Evolutionary conservation across 305 asterid genomes (phyloP), one percentile per base, ranked within the genome.

Genomic region (Fraxinus latifolia): DNA sequence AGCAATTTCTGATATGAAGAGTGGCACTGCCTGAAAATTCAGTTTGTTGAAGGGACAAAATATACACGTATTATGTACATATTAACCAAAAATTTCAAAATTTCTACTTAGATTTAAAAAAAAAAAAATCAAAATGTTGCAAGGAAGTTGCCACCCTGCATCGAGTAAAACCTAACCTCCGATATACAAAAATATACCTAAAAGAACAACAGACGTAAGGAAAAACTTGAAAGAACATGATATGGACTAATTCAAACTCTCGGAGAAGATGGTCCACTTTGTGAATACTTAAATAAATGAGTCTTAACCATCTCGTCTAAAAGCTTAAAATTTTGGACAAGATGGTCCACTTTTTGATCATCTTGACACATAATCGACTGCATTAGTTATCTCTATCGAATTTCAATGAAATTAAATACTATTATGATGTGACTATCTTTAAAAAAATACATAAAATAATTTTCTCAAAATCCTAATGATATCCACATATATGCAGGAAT

Each of bases 1-100:
- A 11, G 89, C 89, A 19, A 86, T 81, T 21, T 86, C 87, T 32
- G 85, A 80, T 78, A 86, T 80, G 80, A 86, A 86, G 14, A 86
- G 31, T 12, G 88, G 86, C 60, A 86, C 86, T 7, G 86, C 86
- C 84, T 79, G 83, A 4, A 6, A 4, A 23, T 34, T 39, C 5
- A 7, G 12, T 11, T 27, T 39, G 12, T 15, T 53, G 2, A 50
- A 50, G 62, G 58, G 58, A 47, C 60, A 14, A 47, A 47, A 3
- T 3, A 47, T 47, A 47, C 60, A 14, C 0, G 9, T 5, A 53
- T 53, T n/a, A 53, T n/a, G 25, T 50, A 0, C 23, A 15, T 50
- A 5, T 50, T 50, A n/a, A 4, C 23, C 23, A n/a, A 53, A 53
- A 1, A 42, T 9, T 4, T 34, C 5, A 33, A 33, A 5, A 39